phyloP scores from a whole-genome alignment of 2,329 filamentous ascomycete species.

The Rhynchosporium agropyri region DNA sequence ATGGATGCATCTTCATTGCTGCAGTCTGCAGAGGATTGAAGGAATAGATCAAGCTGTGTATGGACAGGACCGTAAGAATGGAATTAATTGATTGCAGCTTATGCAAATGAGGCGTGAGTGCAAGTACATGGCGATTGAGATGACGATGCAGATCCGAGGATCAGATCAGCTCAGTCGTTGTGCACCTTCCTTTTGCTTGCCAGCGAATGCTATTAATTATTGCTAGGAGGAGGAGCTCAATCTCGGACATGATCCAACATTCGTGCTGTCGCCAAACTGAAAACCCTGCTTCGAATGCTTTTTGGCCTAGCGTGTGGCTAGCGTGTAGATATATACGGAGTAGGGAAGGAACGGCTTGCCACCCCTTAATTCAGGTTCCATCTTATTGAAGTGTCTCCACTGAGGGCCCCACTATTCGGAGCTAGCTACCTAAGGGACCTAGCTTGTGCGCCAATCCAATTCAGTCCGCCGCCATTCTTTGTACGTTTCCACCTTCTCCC shows the following conservation, averaged over 20 bases:
- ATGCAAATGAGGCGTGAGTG: not conserved
- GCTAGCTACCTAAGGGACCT: not conserved
- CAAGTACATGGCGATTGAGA: slow-evolving; percentile 5
- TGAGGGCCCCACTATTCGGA: not conserved
- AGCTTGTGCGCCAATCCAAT: not conserved
- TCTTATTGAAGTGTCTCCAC: not conserved
- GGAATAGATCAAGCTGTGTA: too few relatives aligned
- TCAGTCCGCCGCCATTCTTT: not conserved
- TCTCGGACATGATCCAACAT: too few relatives aligned
- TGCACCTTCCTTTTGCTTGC: too few relatives aligned
- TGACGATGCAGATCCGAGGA: not conserved
- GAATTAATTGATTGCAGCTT: not conserved
- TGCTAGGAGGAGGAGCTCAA: not conserved
- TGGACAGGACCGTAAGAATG: too few relatives aligned
- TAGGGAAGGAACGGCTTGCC: too few relatives aligned
- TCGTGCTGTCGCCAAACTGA: too few relatives aligned
- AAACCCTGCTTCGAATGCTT: too few relatives aligned
- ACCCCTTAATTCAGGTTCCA: slow-evolving; percentile 6
- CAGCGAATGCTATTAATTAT: not conserved
- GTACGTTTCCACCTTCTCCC: not conserved
- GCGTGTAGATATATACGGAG: too few relatives aligned
- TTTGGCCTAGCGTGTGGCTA: too few relatives aligned
- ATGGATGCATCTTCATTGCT: too few relatives aligned
- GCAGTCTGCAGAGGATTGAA: too few relatives aligned
- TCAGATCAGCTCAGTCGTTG: not conserved